A percentile compares a stretch with the other conserved stretches of the same genome.
Conservation (phyloP, 345 rosid species). For the Atalantia buxifolia region DNA sequence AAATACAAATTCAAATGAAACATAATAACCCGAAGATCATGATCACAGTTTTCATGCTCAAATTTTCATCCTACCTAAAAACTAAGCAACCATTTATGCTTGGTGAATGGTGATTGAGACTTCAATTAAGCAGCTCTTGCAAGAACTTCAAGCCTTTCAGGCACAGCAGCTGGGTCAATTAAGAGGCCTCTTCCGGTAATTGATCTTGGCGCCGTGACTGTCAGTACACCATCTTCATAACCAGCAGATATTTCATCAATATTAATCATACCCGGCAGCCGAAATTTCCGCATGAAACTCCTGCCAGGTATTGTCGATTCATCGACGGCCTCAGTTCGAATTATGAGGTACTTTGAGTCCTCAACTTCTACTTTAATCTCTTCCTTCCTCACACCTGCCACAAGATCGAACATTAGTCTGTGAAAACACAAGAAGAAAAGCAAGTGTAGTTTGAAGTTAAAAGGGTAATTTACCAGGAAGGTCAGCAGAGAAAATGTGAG, state of each 20-base stretch:
- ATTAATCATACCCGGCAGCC: constrained; percentile 59
- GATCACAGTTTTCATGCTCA: neutral
- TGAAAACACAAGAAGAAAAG: no score
- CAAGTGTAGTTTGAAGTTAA: neutral
- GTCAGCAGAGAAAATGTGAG: constrained; percentile 67
- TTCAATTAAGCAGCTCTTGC: constrained; percentile 75
- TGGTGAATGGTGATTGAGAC: neutral
- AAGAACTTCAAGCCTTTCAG: constrained; percentile 47
- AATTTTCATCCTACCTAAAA: neutral
- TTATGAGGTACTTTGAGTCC: constrained; percentile 61
- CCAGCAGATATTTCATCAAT: constrained; percentile 58
- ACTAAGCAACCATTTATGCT: no score
- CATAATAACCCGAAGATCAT: neutral
- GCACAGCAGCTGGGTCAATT: constrained; percentile 52
- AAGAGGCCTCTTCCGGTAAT: constrained; percentile 34
- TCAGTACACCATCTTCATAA: constrained; percentile 70
- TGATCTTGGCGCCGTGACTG: constrained; percentile 54
- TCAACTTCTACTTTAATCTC: constrained; percentile 76
- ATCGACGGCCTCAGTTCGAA: constrained; percentile 49
- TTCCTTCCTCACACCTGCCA: constrained; percentile 68
- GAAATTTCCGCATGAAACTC: constrained; percentile 60
- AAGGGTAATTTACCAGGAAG: constrained; percentile 46
- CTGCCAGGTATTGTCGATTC: constrained; percentile 33
- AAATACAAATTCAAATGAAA: no score
- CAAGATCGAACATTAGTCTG: neutral